phyloP scores from a whole-genome alignment of 257 asterid species.

The Gentiana straminea region DNA sequence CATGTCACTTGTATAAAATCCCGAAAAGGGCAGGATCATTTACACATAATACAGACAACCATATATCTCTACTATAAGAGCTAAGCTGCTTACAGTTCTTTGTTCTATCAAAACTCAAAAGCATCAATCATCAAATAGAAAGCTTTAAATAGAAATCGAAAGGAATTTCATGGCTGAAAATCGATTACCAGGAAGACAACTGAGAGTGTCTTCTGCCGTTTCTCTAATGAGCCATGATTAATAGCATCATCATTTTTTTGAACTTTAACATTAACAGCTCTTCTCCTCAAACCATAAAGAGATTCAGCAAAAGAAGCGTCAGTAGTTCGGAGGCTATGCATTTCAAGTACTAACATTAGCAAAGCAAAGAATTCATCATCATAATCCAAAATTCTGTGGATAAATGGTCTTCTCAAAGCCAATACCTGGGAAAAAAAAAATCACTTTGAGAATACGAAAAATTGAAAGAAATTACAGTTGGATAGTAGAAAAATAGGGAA shows the following conservation, averaged over 20 bases:
- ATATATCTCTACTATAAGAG: too few species aligned
- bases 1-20: too few species aligned
- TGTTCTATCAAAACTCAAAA: not conserved
- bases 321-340: conserved; percentile 87
- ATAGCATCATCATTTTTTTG: conserved; percentile 35
- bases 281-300: conserved; percentile 74
- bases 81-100: too few species aligned
- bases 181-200: conserved; percentile 64
- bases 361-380: conserved; percentile 90
- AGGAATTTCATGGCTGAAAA: not conserved
- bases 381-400: conserved; percentile 83
- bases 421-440: conserved; percentile 41
- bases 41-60: not conserved
- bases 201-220: conserved; percentile 76
- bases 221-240: conserved; percentile 57
- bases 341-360: conserved; percentile 89
- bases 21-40: not conserved
- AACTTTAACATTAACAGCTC: conserved; percentile 55
- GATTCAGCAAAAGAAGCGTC: conserved; percentile 98
- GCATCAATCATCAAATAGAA: not conserved
- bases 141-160: not conserved
- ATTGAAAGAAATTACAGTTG: not conserved
- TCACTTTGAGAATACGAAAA: not conserved
- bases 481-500: not conserved
- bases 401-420: conserved; percentile 80